Percentiles rank a stretch among this genome's conserved stretches.
Evolutionary conservation across 495 filamentous ascomycete species (phyloP).

Genomic region (Lophiostoma macrostomum): DNA sequence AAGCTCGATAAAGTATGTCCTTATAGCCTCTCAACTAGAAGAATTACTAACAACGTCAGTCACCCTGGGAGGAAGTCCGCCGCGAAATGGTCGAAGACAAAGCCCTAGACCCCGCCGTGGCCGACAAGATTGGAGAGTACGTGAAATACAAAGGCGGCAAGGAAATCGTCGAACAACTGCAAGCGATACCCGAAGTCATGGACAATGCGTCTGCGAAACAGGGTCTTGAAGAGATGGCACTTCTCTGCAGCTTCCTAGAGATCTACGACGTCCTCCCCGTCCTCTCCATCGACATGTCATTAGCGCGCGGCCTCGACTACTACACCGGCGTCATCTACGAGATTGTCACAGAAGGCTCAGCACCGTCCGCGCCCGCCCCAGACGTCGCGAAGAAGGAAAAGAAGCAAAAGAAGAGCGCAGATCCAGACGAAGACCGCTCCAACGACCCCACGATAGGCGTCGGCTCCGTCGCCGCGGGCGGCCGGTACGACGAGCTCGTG

Average conservation of each 20-base stretch:
- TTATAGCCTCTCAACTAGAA: not conserved
- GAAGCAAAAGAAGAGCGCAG: constrained; percentile 53
- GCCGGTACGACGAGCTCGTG: constrained; percentile 89
- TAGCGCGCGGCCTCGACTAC: constrained; percentile 87
- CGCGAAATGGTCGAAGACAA: constrained; percentile 94
- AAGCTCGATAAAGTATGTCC: constrained; percentile 74
- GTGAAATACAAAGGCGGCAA: constrained; percentile 64
- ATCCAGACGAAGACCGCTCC: constrained; percentile 71
- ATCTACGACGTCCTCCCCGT: constrained; percentile 66
- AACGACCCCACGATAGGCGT: constrained; percentile 80
- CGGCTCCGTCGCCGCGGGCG: constrained; percentile 83
- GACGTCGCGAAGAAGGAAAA: constrained; percentile 45
- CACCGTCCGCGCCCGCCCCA: constrained; percentile 49
- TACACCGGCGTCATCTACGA: constrained; percentile 96
- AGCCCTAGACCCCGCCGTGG: constrained; percentile 67
- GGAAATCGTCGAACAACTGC: constrained; percentile 44
- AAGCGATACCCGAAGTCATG: constrained; percentile 58
- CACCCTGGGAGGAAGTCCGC: constrained; percentile 80
- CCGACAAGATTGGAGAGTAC: constrained; percentile 83
- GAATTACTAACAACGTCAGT: constrained; percentile 19
- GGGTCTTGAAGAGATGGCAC: constrained; percentile 76
- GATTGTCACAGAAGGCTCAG: constrained; percentile 80
- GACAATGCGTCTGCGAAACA: constrained; percentile 69
- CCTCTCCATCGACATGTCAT: constrained; percentile 76
- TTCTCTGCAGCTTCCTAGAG: constrained; percentile 79